These are phyloP conservation scores for Hyphodiscus sp. DNA, from an alignment of 2,329 filamentous ascomycete species.

Conservation along the genomic window DNA sequence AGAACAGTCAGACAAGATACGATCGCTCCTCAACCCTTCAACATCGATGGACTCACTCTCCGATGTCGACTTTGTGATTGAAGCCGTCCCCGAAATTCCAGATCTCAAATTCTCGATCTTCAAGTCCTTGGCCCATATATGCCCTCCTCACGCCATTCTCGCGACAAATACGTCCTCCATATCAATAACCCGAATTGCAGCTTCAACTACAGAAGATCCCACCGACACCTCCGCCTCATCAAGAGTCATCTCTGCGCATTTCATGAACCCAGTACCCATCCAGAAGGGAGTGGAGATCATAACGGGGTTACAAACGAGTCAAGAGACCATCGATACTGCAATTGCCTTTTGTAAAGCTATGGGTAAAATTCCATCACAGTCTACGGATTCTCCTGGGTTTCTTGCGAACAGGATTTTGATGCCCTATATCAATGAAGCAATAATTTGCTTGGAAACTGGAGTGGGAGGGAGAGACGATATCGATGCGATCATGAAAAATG, in stretches of 20 bases:
- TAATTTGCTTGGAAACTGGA: conserved; percentile 92
- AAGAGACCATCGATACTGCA: conserved; percentile 73
- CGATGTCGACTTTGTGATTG: conserved; percentile 92
- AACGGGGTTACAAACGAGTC: conserved; percentile 82
- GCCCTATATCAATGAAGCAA: conserved; percentile 98
- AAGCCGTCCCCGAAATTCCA: conserved; percentile 91
- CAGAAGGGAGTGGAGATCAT: conserved; percentile 99
- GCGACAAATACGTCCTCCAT: conserved; percentile 99
- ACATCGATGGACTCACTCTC: conserved; percentile 72
- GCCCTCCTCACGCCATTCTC: conserved; percentile 77
- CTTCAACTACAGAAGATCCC: conserved; percentile 71
- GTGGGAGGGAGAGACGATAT: conserved; percentile 87
- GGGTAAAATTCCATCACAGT: conserved; percentile 86
- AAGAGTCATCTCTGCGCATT: conserved; percentile 90
- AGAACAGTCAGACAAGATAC: conserved; percentile 68
- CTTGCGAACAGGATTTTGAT: conserved; percentile 95
- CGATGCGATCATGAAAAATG: conserved; percentile 98
- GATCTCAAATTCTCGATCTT: conserved; percentile 87
- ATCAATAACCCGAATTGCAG: conserved; percentile 92
- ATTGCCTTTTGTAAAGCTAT: conserved; percentile 82
- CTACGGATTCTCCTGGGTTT: conserved; percentile 88
- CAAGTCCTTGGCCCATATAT: conserved; percentile 70
- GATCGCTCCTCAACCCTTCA: conserved; percentile 61
- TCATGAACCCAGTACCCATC: conserved; percentile 98
- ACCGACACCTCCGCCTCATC: conserved; percentile 76